Evolutionary conservation across 1,284 basidiomycete species (phyloP), one percentile per base, ranked within the genome.

Genomic region (Trametes hirsuta): DNA sequence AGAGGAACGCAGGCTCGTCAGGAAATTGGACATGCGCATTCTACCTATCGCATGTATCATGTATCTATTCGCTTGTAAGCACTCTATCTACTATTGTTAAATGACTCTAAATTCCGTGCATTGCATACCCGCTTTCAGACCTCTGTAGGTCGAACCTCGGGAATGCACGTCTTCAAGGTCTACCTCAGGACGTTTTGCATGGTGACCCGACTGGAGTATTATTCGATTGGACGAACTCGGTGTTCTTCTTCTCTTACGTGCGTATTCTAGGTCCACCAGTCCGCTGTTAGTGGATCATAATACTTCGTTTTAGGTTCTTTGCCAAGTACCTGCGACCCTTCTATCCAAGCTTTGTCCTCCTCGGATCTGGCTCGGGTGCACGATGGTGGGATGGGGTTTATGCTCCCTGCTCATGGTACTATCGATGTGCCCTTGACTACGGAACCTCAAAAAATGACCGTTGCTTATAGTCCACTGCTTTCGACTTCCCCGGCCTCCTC

Each of bases 191-290:
- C 63, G 73, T 80, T 11, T 81, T 92, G 4, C 78, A 79, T 25
- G 89, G 89, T 2, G 90, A 92, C 67, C 81, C 81, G 6, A 86
- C 84, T 0, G 90, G 90, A 2, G 66, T 78, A 14, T 74, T 84
- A 21, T 92, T 88, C 66, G 88, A 90, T 68, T 91, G 88, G 89
- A 74, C 90, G 51, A 88, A 85, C 60, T 88, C 90, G 0, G 80
- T 81, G 3, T 92, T 92, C 73, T 92, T 86, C 74, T 84, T 92
- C 72, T 84, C 90, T 60, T 91, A 90, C 68, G 89, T 88, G 62
- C 52, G 84, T 75, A 36, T 45, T 18, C 24, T 22, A 21, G n/a
- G 3, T 11, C n/a, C 30, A 4, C 30, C 25, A 8, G 15, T 6
- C 15, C 30, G 14, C 34, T 18, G 10, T 51, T 12, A 10, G 15